These are phyloP conservation scores for Crithidia expoeki DNA, from an alignment of 208 protist species.

Conservation along the genomic window DNA sequence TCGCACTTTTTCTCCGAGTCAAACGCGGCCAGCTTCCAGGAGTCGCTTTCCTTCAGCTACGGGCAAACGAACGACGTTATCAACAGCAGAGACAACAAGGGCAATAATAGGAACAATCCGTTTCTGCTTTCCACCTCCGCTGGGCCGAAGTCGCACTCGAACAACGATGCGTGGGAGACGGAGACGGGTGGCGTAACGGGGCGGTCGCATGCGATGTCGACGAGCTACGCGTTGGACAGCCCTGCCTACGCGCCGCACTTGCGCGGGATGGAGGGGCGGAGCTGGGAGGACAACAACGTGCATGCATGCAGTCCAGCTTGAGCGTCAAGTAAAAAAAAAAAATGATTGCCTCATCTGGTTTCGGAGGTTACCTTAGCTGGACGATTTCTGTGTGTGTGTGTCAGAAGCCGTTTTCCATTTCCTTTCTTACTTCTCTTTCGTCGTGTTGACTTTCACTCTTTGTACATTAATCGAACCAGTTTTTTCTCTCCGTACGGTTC, in stretches of 20 bases:
- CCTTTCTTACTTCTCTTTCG: neutral
- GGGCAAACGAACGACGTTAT: neutral
- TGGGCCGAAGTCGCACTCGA: neutral
- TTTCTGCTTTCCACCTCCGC: neutral
- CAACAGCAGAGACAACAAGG: too few relatives aligned
- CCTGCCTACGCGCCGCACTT: slow-evolving; percentile 13
- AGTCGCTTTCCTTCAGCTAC: neutral
- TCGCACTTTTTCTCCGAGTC: slow-evolving; percentile 2
- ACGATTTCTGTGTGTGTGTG: too few relatives aligned
- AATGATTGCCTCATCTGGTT: neutral
- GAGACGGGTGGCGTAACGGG: slow-evolving; percentile 22
- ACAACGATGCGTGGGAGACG: slow-evolving; percentile 9
- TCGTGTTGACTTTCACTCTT: neutral
- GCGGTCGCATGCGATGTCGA: slow-evolving; percentile 22
- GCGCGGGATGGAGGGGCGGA: neutral
- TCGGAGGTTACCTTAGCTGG: too few relatives aligned
- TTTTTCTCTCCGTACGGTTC: neutral
- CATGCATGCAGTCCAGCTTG: slow-evolving; percentile 14
- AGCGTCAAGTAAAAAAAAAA: too few relatives aligned
- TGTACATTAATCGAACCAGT: neutral
- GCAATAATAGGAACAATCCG: neutral
- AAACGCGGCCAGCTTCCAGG: neutral
- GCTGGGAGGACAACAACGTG: slow-evolving; percentile 17
- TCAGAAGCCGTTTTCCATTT: too few relatives aligned
- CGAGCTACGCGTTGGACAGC: slow-evolving; percentile 29